A percentile compares a stretch with the other conserved stretches of the same genome.
These are phyloP conservation scores for Cryphonectria nitschkei DNA, from an alignment of 2,329 filamentous ascomycete genomes.

Conservation along the genomic window DNA sequence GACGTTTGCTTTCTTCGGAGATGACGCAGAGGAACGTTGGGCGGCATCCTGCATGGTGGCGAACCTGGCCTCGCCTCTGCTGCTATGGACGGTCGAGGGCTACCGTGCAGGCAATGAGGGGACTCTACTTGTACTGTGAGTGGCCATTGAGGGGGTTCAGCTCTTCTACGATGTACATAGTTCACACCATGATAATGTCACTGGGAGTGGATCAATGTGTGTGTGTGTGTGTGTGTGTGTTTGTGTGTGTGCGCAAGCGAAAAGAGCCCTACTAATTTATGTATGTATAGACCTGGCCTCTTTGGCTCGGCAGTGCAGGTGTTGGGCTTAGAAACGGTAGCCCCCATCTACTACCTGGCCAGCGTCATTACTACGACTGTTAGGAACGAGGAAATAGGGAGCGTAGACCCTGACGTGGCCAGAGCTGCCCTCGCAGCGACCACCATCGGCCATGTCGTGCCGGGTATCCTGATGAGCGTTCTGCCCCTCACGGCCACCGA, in stretches of 20 bases:
- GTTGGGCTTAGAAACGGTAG: slow-evolving; percentile 18
- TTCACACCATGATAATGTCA: neutral
- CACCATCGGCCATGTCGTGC: slow-evolving; percentile 17
- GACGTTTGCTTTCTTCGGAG: slow-evolving; percentile 21
- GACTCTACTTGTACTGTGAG: slow-evolving; percentile 16
- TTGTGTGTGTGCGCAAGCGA: neutral
- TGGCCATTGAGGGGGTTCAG: neutral
- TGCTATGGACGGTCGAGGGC: slow-evolving; percentile 26
- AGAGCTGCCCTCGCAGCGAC: slow-evolving; percentile 19
- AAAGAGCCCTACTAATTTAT: neutral
- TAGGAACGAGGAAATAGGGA: neutral
- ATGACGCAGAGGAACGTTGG: neutral
- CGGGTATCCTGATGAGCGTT: slow-evolving; percentile 12
- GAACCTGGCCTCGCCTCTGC: slow-evolving; percentile 22
- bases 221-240: no score
- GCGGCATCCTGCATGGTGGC: slow-evolving; percentile 6
- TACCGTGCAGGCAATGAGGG: neutral
- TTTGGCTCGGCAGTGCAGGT: slow-evolving; percentile 9
- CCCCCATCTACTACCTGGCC: slow-evolving; percentile 24
- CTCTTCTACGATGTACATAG: neutral
- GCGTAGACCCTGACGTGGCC: slow-evolving; percentile 8
- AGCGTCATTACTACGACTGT: neutral
- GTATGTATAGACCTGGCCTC: slow-evolving; percentile 12
- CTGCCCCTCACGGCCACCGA: slow-evolving; percentile 25
- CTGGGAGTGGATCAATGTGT: neutral